A percentile compares a stretch with the other conserved stretches of the same genome.
These are phyloP conservation scores for Xylaria sp. DNA, from an alignment of 2,329 filamentous ascomycete species.

Conservation along the genomic window DNA sequence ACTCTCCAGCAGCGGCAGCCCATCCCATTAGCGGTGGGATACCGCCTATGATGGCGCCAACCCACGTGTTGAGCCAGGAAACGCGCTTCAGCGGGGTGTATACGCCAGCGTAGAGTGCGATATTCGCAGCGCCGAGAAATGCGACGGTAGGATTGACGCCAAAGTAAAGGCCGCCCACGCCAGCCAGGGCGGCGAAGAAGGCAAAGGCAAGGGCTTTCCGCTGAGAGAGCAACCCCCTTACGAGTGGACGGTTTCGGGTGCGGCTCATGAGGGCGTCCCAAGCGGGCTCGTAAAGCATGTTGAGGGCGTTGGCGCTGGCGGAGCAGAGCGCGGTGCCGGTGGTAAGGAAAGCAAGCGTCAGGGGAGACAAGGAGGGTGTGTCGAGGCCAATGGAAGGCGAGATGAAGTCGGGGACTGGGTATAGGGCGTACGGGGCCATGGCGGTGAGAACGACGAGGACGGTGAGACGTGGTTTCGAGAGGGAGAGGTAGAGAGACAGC, in stretches of 20 bases:
- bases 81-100: constrained; percentile 95
- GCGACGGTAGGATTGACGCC: constrained; percentile 96
- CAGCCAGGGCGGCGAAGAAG: constrained; percentile 73
- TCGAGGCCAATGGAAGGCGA: constrained; percentile 68
- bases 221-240: constrained; percentile 79
- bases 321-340: constrained; percentile 87
- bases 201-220: constrained; percentile 82
- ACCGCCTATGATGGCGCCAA: constrained; percentile 89
- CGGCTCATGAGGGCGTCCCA: constrained; percentile 93
- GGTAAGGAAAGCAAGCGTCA: constrained; percentile 93
- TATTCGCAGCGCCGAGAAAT: constrained; percentile 84
- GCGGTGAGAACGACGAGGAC: constrained; percentile 91
- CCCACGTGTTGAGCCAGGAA: constrained; percentile 90
- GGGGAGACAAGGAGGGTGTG: constrained; percentile 84
- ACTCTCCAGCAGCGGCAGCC: constrained; percentile 92
- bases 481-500: constrained; percentile 83
- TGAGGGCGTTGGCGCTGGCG: constrained; percentile 92
- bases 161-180: constrained; percentile 79
- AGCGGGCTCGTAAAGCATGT: constrained; percentile 94
- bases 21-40: constrained; percentile 98
- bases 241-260: constrained; percentile 90
- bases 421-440: constrained; percentile 90
- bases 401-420: constrained; percentile 89
- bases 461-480: constrained; percentile 94
- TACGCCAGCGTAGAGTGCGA: constrained; percentile 86